Base-by-base conservation (phyloP, 495 filamentous ascomycete species). In the Trichoderma erinaceum region DNA sequence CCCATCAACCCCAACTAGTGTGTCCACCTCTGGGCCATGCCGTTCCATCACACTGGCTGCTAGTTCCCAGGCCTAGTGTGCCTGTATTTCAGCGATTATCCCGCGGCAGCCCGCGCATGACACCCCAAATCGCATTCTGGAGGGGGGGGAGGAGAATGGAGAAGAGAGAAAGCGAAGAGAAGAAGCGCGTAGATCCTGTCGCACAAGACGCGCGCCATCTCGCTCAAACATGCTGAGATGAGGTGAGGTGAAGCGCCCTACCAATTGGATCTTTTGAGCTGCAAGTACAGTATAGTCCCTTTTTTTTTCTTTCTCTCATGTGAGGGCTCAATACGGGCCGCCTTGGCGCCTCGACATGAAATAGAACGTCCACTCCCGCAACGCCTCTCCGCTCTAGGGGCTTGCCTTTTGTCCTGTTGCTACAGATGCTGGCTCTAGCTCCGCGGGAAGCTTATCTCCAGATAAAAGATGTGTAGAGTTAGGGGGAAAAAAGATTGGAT, bases 101-200 rank as follows among this genome's bases (percentile, higher is more conserved):
- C 56, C 56, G 56, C 56, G 56, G n/a, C 56, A 27, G 56, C 56
- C 56, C 56, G 56, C 56, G 56, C 56, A 61, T 61, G 56, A 61
- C 56, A 61, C 56, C 56, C 56, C 56, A 61, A 61, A 61, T 29
- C 8, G 15, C 13, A 32, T 12, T 27, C 15, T 18, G 56, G 56
- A 25, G 27, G 3, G 56, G n/a, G 23, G 25, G 56, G 13, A 29
- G 1, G 52, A 18, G 25, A 18, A 61, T 13, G 21, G 52, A 27
- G 15, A 8, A 18, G 0, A 48, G 25, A 16, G 8, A 18, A 18
- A 18, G 56, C 11, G 1, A 7, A 32, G 56, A 25, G 56, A 15
- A 15, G 29, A 15, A 29, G 27, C 56, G 8, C 56, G 10, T 11
- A 56, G 50, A 56, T 56, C 8, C 50, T 6, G 50, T 56, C 50